Conservation (phyloP, 352 stramenopile species). For the Phytophthora tubulina region DNA sequence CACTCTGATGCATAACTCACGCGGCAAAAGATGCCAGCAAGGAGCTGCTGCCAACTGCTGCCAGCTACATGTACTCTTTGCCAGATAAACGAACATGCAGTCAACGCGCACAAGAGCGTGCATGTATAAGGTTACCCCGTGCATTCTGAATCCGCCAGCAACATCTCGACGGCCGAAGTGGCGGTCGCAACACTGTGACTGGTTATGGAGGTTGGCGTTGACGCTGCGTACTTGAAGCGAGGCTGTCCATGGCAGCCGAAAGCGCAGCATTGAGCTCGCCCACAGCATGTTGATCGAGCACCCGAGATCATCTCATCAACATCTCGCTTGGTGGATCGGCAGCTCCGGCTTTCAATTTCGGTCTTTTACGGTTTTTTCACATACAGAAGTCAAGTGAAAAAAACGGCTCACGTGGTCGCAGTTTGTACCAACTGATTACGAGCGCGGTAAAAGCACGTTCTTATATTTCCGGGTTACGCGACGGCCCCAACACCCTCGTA, state of each 20-base stretch:
- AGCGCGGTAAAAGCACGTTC: constrained; percentile 21
- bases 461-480: constrained; percentile 16
- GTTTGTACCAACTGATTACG: constrained; percentile 16
- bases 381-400: constrained; percentile 8
- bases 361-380: constrained; percentile 22
- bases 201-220: too few relatives aligned
- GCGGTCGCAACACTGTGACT: background rate
- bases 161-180: background rate
- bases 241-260: background rate
- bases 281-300: constrained; percentile 24
- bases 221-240: too few relatives aligned
- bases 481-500: background rate
- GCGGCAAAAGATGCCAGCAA: background rate
- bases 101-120: background rate
- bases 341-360: constrained; percentile 25
- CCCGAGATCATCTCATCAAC: constrained; percentile 31
- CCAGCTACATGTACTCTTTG: too few relatives aligned
- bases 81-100: background rate
- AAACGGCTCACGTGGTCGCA: constrained; percentile 11
- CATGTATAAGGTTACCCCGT: too few relatives aligned
- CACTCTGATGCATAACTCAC: constrained; percentile 17
- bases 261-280: background rate
- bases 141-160: too few relatives aligned
- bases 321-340: constrained; percentile 18
- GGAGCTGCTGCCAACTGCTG: too few relatives aligned